These are phyloP conservation scores for Grosmannia huntii DNA, from an alignment of 2,329 filamentous ascomycete genomes.

Conservation along the genomic window DNA sequence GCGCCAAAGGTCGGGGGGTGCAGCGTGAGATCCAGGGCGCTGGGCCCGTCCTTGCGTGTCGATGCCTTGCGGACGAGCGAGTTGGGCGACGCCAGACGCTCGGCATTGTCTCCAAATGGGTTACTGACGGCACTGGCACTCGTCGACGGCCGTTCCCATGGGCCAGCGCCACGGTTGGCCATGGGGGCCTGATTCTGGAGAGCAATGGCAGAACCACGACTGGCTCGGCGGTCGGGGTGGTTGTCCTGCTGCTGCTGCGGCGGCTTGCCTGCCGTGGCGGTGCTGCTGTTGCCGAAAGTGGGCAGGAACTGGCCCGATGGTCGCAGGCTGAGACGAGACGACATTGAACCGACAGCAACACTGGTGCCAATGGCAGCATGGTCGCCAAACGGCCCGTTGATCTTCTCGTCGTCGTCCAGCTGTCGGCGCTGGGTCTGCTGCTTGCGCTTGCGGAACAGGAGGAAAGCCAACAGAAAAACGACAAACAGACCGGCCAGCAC, in stretches of 20 bases:
- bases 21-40: slow-evolving; percentile 41
- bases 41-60: slow-evolving; percentile 38
- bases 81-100: slow-evolving; percentile 29
- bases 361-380: slow-evolving; percentile 16
- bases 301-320: slow-evolving; percentile 77
- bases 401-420: slow-evolving; percentile 53
- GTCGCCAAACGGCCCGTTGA: slow-evolving; percentile 26
- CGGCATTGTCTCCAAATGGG: slow-evolving; percentile 56
- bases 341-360: slow-evolving; percentile 37
- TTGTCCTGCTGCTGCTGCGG: not conserved
- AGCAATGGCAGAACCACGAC: slow-evolving; percentile 32
- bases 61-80: slow-evolving; percentile 41
- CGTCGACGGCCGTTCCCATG: slow-evolving; percentile 34
- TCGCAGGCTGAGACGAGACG: slow-evolving; percentile 74
- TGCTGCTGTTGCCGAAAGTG: slow-evolving; percentile 30
- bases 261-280: not conserved
- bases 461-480: slow-evolving; percentile 54
- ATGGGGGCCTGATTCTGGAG: slow-evolving; percentile 18
- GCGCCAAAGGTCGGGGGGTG: slow-evolving; percentile 16
- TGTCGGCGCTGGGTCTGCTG: slow-evolving; percentile 45
- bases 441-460: slow-evolving; percentile 58
- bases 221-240: slow-evolving; percentile 33
- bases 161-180: slow-evolving; percentile 16
- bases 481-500: slow-evolving; percentile 57
- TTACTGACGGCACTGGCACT: slow-evolving; percentile 39